Evolutionary conservation across 805 yeast species (phyloP).

Genomic region (Hermanozyma aechmeae): DNA sequence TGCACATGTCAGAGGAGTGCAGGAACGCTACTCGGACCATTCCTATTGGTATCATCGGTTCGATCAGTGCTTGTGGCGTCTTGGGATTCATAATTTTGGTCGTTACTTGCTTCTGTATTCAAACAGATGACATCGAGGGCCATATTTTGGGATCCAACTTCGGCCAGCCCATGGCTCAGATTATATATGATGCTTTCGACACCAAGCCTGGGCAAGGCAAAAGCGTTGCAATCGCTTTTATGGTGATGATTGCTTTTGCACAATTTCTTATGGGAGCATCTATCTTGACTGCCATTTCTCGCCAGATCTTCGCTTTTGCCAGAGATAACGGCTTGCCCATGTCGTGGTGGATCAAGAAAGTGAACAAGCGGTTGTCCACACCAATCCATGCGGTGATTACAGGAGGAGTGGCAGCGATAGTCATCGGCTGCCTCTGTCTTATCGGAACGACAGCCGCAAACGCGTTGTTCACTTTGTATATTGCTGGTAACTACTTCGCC

Average conservation of each 20-base stretch:
- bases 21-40: constrained; percentile 52
- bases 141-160: constrained; percentile 11
- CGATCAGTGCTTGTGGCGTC: constrained; percentile 48
- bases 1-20: constrained; percentile 69
- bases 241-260: constrained; percentile 48
- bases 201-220: constrained; percentile 30
- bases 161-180: constrained; percentile 61
- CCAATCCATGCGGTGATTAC: constrained; percentile 52
- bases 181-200: constrained; percentile 45
- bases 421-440: constrained; percentile 49
- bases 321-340: constrained; percentile 71
- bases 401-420: constrained; percentile 32
- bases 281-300: constrained; percentile 51
- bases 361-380: constrained; percentile 45
- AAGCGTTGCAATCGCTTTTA: constrained; percentile 55
- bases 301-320: constrained; percentile 70
- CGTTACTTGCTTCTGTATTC: constrained; percentile 46
- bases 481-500: constrained; percentile 54
- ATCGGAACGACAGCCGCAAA: constrained; percentile 52
- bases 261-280: constrained; percentile 63
- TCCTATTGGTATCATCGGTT: constrained; percentile 55
- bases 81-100: constrained; percentile 51
- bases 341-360: constrained; percentile 39
- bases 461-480: constrained; percentile 59
- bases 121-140: constrained; percentile 25